Base-by-base conservation (phyloP, 1,284 basidiomycete species). In the Schizophyllum commune region DNA sequence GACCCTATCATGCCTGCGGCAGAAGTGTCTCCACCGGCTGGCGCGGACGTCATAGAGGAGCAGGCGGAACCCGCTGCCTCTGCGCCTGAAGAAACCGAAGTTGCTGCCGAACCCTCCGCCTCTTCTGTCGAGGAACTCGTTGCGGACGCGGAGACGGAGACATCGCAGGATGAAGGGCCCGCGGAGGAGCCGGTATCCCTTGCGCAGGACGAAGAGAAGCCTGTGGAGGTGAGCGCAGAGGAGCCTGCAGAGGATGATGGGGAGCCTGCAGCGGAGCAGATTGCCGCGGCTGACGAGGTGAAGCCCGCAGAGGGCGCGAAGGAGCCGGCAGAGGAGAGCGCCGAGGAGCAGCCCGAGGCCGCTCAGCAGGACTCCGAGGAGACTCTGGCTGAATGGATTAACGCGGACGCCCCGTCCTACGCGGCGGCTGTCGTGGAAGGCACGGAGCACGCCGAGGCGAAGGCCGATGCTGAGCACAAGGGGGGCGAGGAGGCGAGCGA, bases 401-500 rank as follows among this genome's bases (percentile, higher is more conserved):
- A 57, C 52, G 5, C 20, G 8, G 15, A 57, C 17, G 51, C 59
- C 7, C 19, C 47, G 9, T 15, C 5, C 19, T 8, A 9, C 55
- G 47, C n/a, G 0, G n/a, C 34, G 13, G 6, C 55, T 15, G 47
- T 32, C n/a, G 21, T 15, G 22, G 22, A 9, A 15, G 15, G 15
- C 20, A 33, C 3, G 32, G 20, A n/a, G 60, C 27, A n/a, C 55
- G 52, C 4, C 27, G 58, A 62, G 13, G 61, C 58, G 58, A 52
- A 57, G 55, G 58, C 56, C 20, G 61, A 59, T n/a, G 57, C 58
- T 1, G 58, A 62, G 51, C n/a, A 15, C 15, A n/a, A 58, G 57
- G 58, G 32, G 57, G 60, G 58, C 39, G 47, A 39, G 3, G 27
- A 27, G 27, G n/a, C n/a, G n/a, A 27, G 5, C 27, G 27, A 27